Evolutionary conservation across 148 eudicot genomes (phyloP).

Genomic region (Fagopyrum esculentum): DNA sequence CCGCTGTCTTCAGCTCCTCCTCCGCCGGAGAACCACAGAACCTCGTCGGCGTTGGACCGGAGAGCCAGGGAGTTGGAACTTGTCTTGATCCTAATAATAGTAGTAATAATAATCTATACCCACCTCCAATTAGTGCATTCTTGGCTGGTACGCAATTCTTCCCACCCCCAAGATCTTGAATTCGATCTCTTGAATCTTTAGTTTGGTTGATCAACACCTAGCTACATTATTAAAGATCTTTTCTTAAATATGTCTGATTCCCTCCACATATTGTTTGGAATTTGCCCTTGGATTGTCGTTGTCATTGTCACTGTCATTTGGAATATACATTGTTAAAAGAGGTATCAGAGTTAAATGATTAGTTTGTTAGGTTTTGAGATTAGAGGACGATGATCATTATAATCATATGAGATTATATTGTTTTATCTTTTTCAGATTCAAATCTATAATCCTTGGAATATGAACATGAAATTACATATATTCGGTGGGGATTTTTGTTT

Average conservation of each 20-base stretch:
- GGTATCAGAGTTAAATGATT: background rate
- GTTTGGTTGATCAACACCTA: background rate
- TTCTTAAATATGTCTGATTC: slow-evolving; percentile 7
- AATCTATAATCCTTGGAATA: background rate
- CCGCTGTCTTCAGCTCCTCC: slow-evolving; percentile 33
- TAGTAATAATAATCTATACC: slow-evolving; percentile 25
- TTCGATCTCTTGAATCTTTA: too few species aligned
- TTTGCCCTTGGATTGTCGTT: background rate
- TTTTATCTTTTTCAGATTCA: background rate
- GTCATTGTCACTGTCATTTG: slow-evolving; percentile 15
- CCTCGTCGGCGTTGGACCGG: slow-evolving; percentile 22
- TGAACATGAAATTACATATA: slow-evolving; percentile 1
- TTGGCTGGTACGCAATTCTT: slow-evolving; percentile 94
- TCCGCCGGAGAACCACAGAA: slow-evolving; percentile 24
- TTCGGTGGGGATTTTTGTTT: background rate
- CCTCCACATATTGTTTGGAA: background rate
- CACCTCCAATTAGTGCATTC: slow-evolving; percentile 63
- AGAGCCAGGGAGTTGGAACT: slow-evolving; percentile 13
- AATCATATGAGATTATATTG: background rate
- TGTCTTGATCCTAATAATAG: slow-evolving; percentile 27
- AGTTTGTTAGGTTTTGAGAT: background rate
- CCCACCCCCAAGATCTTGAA: slow-evolving; percentile 76
- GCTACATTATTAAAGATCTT: background rate
- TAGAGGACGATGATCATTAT: background rate
- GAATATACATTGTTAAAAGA: slow-evolving; percentile 3